A percentile compares a stretch with the other conserved stretches of the same genome.
Evolutionary conservation across 257 asterid genomes (phyloP).

Genomic region (Schizonepeta tenuifolia): DNA sequence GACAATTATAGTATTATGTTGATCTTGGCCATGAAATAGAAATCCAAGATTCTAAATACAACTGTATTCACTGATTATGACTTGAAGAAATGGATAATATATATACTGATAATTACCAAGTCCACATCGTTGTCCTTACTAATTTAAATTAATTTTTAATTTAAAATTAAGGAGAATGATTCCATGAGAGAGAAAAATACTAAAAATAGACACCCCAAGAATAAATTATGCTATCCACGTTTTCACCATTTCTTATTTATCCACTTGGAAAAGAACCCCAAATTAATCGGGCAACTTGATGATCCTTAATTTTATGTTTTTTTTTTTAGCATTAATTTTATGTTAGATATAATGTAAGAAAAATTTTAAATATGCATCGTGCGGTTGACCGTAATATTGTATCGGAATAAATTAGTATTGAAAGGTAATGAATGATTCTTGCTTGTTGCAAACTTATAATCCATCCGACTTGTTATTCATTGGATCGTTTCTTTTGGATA

Average conservation of each 20-base stretch:
- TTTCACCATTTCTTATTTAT: neutral
- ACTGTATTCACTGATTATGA: neutral
- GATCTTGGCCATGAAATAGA: neutral
- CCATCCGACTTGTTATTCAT: too few relatives aligned
- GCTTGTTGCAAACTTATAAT: too few relatives aligned
- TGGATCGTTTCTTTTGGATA: too few relatives aligned
- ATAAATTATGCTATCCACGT: conserved; percentile 11
- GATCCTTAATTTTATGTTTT: neutral
- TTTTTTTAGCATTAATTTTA: too few relatives aligned
- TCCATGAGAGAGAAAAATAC: neutral
- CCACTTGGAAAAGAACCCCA: neutral
- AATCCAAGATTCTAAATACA: conserved; percentile 3
- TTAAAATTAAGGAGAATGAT: neutral
- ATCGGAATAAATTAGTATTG: too few relatives aligned
- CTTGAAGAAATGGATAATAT: neutral
- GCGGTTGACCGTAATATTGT: too few relatives aligned
- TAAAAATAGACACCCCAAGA: neutral
- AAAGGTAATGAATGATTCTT: too few relatives aligned
- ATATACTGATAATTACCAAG: conserved; percentile 1
- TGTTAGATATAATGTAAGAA: too few relatives aligned
- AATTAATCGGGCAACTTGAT: neutral
- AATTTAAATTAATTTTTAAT: too few relatives aligned
- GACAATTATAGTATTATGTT: neutral
- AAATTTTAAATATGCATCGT: too few relatives aligned
- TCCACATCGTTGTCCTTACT: neutral